These are phyloP conservation scores for Cercospora sp. DNA, from an alignment of 2,329 filamentous ascomycete species.

Conservation along the genomic window DNA sequence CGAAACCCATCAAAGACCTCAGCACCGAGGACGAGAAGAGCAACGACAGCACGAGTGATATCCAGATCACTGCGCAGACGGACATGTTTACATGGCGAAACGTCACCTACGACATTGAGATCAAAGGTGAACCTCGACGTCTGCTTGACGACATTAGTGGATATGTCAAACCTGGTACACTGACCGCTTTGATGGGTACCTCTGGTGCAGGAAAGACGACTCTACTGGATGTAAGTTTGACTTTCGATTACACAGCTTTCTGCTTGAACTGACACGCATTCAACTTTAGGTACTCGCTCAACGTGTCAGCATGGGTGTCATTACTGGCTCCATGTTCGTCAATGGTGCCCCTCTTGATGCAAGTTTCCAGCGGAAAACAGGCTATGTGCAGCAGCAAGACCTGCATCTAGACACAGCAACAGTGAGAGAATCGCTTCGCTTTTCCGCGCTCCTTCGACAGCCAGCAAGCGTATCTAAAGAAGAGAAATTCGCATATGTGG, in stretches of 20 bases:
- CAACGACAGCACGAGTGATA: slow-evolving; percentile 31
- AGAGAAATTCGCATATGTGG: slow-evolving; percentile 63
- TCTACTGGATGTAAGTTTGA: slow-evolving; percentile 49
- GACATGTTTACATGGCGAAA: background rate
- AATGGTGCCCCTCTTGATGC: slow-evolving; percentile 58
- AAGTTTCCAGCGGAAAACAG: slow-evolving; percentile 64
- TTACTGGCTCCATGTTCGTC: slow-evolving; percentile 66
- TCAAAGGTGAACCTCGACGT: slow-evolving; percentile 52
- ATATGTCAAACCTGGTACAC: slow-evolving; percentile 53
- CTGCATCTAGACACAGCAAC: slow-evolving; percentile 58
- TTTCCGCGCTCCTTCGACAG: slow-evolving; percentile 59
- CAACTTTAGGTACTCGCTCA: slow-evolving; percentile 50
- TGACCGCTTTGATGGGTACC: slow-evolving; percentile 29
- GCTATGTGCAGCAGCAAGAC: slow-evolving; percentile 69
- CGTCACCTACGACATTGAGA: slow-evolving; percentile 52
- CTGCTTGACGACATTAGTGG: slow-evolving; percentile 56
- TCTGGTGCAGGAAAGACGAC: slow-evolving; percentile 60
- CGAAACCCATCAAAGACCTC: slow-evolving; percentile 32
- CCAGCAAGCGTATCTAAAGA: slow-evolving; percentile 53
- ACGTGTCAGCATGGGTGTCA: slow-evolving; percentile 60
- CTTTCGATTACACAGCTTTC: background rate
- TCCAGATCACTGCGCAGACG: background rate
- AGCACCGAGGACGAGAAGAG: slow-evolving; percentile 29
- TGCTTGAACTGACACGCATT: background rate
- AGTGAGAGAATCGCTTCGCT: slow-evolving; percentile 55